Evolutionary conservation across 345 rosid genomes (phyloP), one percentile per base, ranked within the genome.

Genomic region (Salix purpurea): DNA sequence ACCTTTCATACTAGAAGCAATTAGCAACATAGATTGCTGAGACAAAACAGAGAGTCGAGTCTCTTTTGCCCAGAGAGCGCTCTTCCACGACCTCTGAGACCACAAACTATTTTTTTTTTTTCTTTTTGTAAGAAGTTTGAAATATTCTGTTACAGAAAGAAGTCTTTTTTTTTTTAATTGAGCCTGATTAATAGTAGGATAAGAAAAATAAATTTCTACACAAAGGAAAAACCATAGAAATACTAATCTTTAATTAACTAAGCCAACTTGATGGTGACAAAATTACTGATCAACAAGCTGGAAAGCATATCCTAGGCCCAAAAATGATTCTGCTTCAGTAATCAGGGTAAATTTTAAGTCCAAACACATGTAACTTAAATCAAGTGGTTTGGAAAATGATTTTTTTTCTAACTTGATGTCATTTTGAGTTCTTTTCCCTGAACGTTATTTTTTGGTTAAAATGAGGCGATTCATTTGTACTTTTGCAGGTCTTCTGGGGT

Each of bases 401-500:
- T n/a, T 6, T 4, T 3, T 26, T 58, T 58, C 64, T 2, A 23
- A n/a, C 28, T 58, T 58, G 28, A 58, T 58, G 15, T 24, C 26
- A 23, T 58, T 58, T 58, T 58, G 28, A 4, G 23, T 2, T 54
- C 10, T 56, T 56, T 56, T 11, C 5, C 28, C 26, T 14, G 1
- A 58, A 23, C 0, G 10, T 56, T 37, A 54, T 46, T 60, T 23
- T 14, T 74, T 19, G 34, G 19, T 40, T 30, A 14, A 13, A 66
- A 58, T 67, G 76, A 16, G 23, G n/a, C 46, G 65, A 19, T 36
- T 40, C 40, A 62, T 3, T 69, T 65, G 9, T 39, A 42, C 42
- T 77, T 75, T 78, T 82, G 76, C 89, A 96, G 99, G 99, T 96
- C 78, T 96, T 96, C 88, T 96, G 99, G 99, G 99, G 99, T 84